phyloP scores from a whole-genome alignment of 225 moss, liverwort and hornwort species.

The Physcomitrellopsis africana region DNA sequence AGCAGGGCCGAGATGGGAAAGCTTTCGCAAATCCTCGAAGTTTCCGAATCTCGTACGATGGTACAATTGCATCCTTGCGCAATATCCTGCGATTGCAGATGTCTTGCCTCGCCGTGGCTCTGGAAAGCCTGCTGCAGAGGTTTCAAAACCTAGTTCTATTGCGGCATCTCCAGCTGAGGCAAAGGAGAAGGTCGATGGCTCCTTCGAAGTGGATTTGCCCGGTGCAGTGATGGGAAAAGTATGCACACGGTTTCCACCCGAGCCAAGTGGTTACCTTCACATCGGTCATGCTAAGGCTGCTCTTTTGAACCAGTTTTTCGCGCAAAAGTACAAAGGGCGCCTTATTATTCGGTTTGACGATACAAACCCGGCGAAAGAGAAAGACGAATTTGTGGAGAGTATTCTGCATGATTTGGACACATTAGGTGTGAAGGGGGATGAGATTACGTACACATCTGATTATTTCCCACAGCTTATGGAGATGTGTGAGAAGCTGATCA shows the following conservation, averaged over 20 bases:
- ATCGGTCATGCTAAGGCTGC: conserved; percentile 81
- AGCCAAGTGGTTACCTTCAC: conserved; percentile 78
- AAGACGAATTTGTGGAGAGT: conserved; percentile 72
- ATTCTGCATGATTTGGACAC: conserved; percentile 67
- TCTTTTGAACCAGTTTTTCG: conserved; percentile 70
- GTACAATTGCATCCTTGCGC: conserved; percentile 55
- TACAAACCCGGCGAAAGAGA: conserved; percentile 76
- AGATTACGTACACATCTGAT: conserved; percentile 75
- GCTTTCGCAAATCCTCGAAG: conserved; percentile 52
- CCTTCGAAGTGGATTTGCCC: conserved; percentile 71
- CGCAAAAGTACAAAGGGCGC: conserved; percentile 70
- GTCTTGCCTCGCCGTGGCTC: conserved; percentile 32
- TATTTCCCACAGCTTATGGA: conserved; percentile 67
- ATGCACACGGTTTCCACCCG: conserved; percentile 75
- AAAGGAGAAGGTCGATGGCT: conserved; percentile 35
- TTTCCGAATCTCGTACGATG: conserved; percentile 60
- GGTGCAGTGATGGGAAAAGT: conserved; percentile 70
- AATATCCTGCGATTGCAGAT: conserved; percentile 50
- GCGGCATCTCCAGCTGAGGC: conserved; percentile 1
- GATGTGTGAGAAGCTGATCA: conserved; percentile 67
- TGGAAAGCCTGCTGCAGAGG: conserved; percentile 29
- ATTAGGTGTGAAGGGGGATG: conserved; percentile 63
- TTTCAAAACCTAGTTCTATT: conserved; percentile 9
- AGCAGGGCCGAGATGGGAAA: conserved; percentile 22
- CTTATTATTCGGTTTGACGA: conserved; percentile 78